Base-by-base conservation (phyloP, 1,284 basidiomycete genomes). In the Ceratobasidium sp. region DNA sequence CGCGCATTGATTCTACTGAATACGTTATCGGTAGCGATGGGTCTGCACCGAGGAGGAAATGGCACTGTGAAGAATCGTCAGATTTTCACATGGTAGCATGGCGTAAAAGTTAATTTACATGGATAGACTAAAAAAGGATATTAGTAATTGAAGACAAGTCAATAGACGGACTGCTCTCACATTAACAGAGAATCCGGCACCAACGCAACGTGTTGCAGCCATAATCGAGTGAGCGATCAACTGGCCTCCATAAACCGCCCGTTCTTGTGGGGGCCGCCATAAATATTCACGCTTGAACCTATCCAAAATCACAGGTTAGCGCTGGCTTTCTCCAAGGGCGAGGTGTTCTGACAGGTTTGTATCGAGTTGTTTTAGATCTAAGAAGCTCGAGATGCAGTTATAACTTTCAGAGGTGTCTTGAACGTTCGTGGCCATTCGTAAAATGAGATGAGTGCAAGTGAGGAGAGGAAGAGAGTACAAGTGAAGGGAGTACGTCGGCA, bases 241-340 rank as follows among this genome's bases (percentile, higher is more conserved):
- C 79, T 93, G 92, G 76, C 94, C 95, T 67, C 95, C 94, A 77
- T 94, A 96, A 3, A 94, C 93, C 28, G 94, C 93, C 73, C 93
- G 85, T 23, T 87, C 86, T 21, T 85, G 83, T 10, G 80, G 79
- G 0, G 92, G 93, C 16, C 88, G 75, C 85, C 88, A 92, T 0
- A 96, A 84, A 0, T 87, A 87, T 76, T 87, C 89, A 0, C 91
- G 92, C 34, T 90, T 87, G 79, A 89, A 94, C 21, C 73, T 74
- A 23, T 30, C 32, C n/a, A 39, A 18, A 18, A 14, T n/a, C n/a
- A n/a, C n/a, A n/a, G n/a, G n/a, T n/a, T n/a, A n/a, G n/a, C n/a
- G n/a, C n/a, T n/a, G n/a, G n/a, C n/a, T n/a, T n/a, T n/a, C n/a
- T 32, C 23, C 30, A 32, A 32, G 16, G 48, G 45, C 8, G 23